Evolutionary conservation across 805 yeast genomes (phyloP).

Genomic region (Danielia reshetovae): DNA sequence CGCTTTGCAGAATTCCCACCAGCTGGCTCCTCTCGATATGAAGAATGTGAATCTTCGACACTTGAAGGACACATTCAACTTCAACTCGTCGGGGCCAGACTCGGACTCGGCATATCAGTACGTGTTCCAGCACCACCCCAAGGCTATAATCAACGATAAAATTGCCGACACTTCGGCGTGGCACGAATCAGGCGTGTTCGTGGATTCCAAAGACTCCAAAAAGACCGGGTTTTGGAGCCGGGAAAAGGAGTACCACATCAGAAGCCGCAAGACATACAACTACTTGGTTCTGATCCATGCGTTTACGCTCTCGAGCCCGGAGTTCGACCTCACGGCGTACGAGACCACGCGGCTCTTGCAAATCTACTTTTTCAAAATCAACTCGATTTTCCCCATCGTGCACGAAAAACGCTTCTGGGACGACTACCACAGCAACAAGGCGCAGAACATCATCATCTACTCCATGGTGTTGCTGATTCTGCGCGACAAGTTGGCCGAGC

Average conservation of each 20-base stretch:
- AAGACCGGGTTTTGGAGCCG: conserved; percentile 9
- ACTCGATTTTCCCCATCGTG: conserved; percentile 31
- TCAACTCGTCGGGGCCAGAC: conserved; percentile 21
- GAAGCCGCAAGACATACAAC: conserved; percentile 14
- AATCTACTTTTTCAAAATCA: conserved; percentile 29
- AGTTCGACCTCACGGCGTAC: conserved; percentile 16
- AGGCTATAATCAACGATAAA: conserved; percentile 18
- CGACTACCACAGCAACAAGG: conserved; percentile 17
- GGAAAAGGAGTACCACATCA: conserved; percentile 14
- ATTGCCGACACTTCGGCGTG: conserved; percentile 18
- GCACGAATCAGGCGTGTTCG: conserved; percentile 24
- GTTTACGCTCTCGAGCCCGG: conserved; percentile 30
- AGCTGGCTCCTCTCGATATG: conserved; percentile 1
- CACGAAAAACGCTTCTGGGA: conserved; percentile 26
- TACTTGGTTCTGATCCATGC: conserved; percentile 34
- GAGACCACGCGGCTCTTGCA: conserved; percentile 22
- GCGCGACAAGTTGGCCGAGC: conserved; percentile 25
- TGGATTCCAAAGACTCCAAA: conserved; percentile 10
- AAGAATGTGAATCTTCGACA: conserved; percentile 17
- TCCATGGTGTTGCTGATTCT: conserved; percentile 26
- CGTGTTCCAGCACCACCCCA: conserved; percentile 24
- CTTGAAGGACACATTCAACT: conserved; percentile 20
- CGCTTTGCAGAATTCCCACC: no score
- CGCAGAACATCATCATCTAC: conserved; percentile 21
- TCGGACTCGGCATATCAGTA: conserved; percentile 20